These are phyloP conservation scores for Euphrasia confusa DNA, from an alignment of 257 asterid species.

Conservation along the genomic window DNA sequence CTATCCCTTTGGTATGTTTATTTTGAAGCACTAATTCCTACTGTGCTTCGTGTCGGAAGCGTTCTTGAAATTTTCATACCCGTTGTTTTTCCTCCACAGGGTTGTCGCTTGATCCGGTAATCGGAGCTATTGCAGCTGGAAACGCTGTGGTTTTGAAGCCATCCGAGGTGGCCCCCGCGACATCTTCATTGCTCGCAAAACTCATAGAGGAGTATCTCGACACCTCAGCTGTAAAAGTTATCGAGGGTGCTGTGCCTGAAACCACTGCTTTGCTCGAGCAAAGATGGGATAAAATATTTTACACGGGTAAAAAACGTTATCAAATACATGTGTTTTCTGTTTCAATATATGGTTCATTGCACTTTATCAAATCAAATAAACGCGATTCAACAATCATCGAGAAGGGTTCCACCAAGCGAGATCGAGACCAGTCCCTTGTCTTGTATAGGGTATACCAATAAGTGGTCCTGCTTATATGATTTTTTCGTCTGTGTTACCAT, in stretches of 20 bases:
- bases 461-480: neutral
- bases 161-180: constrained; percentile 53
- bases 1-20: constrained; percentile 45
- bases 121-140: constrained; percentile 96
- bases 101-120: constrained; percentile 67
- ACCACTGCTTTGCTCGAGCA: constrained; percentile 63
- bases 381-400: too few species aligned
- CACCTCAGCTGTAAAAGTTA: constrained; percentile 61
- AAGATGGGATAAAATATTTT: constrained; percentile 76
- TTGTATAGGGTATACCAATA: too few species aligned
- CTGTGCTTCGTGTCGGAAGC: too few species aligned
- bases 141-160: constrained; percentile 79
- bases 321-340: neutral
- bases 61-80: too few species aligned
- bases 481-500: neutral
- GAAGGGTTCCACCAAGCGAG: too few species aligned
- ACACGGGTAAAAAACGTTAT: constrained; percentile 39
- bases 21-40: neutral
- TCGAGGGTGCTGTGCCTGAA: constrained; percentile 60
- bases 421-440: too few species aligned
- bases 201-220: constrained; percentile 69
- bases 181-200: constrained; percentile 53
- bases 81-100: constrained; percentile 25
- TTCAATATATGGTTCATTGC: too few species aligned
- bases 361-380: too few species aligned